A percentile compares a stretch with the other conserved stretches of the same genome.
These are phyloP conservation scores for Pinus tabuliformis DNA, from an alignment of 75 land plant genomes.

Conservation along the genomic window DNA sequence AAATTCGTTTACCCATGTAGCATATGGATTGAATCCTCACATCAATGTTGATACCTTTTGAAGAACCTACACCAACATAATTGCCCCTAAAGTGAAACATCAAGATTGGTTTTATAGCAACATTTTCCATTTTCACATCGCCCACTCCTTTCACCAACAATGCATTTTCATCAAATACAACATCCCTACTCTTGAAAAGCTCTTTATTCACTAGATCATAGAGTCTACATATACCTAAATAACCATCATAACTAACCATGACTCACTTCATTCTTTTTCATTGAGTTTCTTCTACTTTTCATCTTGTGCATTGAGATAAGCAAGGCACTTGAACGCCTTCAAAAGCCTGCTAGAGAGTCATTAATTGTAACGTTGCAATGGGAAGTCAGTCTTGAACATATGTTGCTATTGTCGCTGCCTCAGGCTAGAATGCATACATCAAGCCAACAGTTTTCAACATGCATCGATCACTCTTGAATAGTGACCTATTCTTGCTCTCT, in stretches of 20 bases:
- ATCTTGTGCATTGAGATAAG: not conserved
- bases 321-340: not conserved
- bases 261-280: not conserved
- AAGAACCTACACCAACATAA: not conserved
- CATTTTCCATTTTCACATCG: not conserved
- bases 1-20: not conserved
- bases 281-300: not conserved
- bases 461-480: not conserved
- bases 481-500: too few species aligned
- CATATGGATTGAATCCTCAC: not conserved
- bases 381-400: not conserved
- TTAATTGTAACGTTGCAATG: not conserved
- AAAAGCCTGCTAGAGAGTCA: not conserved
- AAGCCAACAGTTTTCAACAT: not conserved
- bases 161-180: not conserved
- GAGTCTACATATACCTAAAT: not conserved
- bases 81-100: not conserved
- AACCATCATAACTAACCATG: not conserved
- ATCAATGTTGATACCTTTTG: not conserved
- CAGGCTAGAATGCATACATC: not conserved
- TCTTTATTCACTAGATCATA: not conserved
- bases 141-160: not conserved
- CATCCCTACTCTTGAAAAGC: not conserved
- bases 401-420: not conserved
- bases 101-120: not conserved